phyloP scores from a whole-genome alignment of 140 eudicot species.

The Bidens hawaiensis region DNA sequence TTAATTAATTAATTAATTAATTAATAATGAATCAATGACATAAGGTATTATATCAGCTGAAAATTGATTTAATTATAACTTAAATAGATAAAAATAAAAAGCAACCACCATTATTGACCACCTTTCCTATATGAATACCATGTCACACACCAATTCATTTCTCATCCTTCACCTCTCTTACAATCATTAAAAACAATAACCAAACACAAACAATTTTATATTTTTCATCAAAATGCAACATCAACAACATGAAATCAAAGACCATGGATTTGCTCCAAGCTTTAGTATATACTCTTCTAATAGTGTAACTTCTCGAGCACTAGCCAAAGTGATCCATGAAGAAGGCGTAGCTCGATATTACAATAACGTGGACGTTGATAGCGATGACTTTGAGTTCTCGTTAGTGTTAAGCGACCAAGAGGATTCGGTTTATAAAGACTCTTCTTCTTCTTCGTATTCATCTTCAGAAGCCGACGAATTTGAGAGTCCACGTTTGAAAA shows the following conservation, averaged over 20 bases:
- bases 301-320: slow-evolving; percentile 32
- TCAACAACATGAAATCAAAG: slow-evolving; percentile 16
- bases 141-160: background rate
- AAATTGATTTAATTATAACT: too few species aligned
- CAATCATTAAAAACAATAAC: background rate
- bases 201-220: too few species aligned
- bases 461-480: slow-evolving; percentile 49
- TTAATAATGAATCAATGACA: too few species aligned
- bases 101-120: too few species aligned
- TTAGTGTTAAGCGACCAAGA: background rate
- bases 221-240: background rate
- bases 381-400: slow-evolving; percentile 35
- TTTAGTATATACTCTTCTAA: slow-evolving; percentile 49
- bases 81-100: too few species aligned
- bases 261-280: slow-evolving; percentile 34
- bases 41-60: too few species aligned
- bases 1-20: too few species aligned
- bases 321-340: slow-evolving; percentile 24
- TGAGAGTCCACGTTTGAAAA: slow-evolving; percentile 30
- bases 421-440: too few species aligned
- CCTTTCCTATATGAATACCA: background rate
- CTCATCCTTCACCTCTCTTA: background rate
- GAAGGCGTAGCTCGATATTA: background rate
- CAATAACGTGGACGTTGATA: background rate
- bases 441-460: slow-evolving; percentile 37